phyloP scores from a whole-genome alignment of 345 rosid genomes.

The Nephelium lappaceum region DNA sequence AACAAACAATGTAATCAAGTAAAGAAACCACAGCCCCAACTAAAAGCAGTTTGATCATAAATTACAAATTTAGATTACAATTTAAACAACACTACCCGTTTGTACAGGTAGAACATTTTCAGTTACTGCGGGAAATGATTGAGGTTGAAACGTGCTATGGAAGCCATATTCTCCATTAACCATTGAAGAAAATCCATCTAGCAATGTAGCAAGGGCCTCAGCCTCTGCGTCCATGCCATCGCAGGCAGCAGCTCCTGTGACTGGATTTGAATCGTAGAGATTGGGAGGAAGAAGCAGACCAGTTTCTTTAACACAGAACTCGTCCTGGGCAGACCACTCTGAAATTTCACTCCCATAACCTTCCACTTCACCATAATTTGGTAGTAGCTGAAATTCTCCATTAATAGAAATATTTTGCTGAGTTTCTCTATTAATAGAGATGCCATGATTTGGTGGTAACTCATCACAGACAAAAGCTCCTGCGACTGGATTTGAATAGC shows the following conservation, averaged over 20 bases:
- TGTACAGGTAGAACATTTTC: neutral
- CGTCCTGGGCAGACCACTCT: neutral
- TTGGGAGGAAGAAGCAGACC: neutral
- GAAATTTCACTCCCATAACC: too few relatives aligned
- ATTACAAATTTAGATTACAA: neutral
- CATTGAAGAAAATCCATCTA: neutral
- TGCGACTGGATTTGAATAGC: too few relatives aligned
- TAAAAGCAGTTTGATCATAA: neutral
- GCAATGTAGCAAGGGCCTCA: neutral
- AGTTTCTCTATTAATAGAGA: neutral
- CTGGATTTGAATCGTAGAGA: neutral
- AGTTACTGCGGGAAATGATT: neutral
- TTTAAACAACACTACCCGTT: neutral
- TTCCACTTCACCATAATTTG: too few relatives aligned
- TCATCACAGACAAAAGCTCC: too few relatives aligned
- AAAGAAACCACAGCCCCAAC: too few relatives aligned
- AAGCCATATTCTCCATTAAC: neutral
- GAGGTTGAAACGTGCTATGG: neutral
- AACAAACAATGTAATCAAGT: neutral
- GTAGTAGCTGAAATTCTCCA: neutral
- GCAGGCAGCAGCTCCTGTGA: neutral
- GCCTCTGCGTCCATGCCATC: neutral
- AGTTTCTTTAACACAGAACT: neutral
- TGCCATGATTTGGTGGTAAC: neutral
- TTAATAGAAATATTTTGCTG: neutral